Base-by-base conservation (phyloP, 2,329 filamentous ascomycete genomes). In the Sporothrix inflata region DNA sequence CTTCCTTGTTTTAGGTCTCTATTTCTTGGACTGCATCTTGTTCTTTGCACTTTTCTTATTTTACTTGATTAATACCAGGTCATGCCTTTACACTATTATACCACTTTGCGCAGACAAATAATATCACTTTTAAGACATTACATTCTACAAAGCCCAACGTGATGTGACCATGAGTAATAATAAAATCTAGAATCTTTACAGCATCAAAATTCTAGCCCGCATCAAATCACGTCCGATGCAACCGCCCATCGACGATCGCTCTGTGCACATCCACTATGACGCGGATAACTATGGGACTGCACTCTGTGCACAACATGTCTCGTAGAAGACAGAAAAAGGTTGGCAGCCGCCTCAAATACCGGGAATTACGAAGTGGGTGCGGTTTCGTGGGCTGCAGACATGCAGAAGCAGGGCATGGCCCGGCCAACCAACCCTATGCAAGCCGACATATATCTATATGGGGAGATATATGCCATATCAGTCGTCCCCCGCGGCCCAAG, bases 221-320 rank as follows among this genome's bases (percentile, higher is more conserved):
- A 40, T n/a, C 55, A 40, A 49, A 66, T 11, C 21, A 47, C 40
- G 1, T 21, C 19, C 27, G 19, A 67, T 67, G 27, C 65, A 67
- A 67, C 45, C 8, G 19, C 16, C 16, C 65, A 67, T 67, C 65
- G 65, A 34, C 45, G 45, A 67, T 67, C 38, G n/a, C 65, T 67
- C 16, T 51, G 9, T 51, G 65, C 45, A 38, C 45, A 51, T 51
- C 27, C 45, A 38, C 42, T 38, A 38, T 67, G 27, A 51, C 45
- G 65, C 45, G 27, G 45, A 66, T 49, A 49, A 63, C 38, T 45
- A 47, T 49, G 27, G 42, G 8, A 61, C 16, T 14, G 19, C 61
- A 21, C 42, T 49, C 49, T 49, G 42, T 66, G 42, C 61, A 49
- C 61, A 49, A 30, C 16, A 12, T 34, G 4, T 42, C 9, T 5